Conservation (phyloP, 2,329 filamentous ascomycete species). For the Botrytis fabae region DNA sequence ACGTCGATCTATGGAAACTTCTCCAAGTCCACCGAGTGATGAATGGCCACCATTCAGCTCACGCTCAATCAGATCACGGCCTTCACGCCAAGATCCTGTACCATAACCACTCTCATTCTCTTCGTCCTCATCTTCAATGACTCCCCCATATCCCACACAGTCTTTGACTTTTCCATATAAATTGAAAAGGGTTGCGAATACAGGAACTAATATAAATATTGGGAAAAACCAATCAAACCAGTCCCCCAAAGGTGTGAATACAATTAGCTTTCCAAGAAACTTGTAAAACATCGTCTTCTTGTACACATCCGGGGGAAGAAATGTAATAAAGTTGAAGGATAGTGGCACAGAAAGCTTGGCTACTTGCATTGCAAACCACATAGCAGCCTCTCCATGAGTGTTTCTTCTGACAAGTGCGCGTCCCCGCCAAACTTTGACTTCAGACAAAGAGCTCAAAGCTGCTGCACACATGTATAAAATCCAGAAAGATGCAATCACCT, state of each 20-base stretch:
- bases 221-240: conserved; percentile 91
- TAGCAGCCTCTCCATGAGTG: conserved; percentile 89
- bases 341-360: conserved; percentile 90
- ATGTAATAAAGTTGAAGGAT: conserved; percentile 94
- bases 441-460: conserved; percentile 81
- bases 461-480: conserved; percentile 95
- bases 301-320: conserved; percentile 73
- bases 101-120: conserved; percentile 67
- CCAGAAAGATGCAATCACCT: conserved; percentile 82
- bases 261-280: conserved; percentile 81
- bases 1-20: conserved; percentile 26
- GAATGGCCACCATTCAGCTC: conserved; percentile 72
- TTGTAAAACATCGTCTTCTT: conserved; percentile 79
- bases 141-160: conserved; percentile 70
- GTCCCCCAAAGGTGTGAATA: conserved; percentile 76
- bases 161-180: conserved; percentile 81
- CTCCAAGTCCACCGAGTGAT: conserved; percentile 49
- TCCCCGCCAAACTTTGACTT: conserved; percentile 97
- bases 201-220: conserved; percentile 80
- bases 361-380: conserved; percentile 93
- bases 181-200: conserved; percentile 83
- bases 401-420: conserved; percentile 86
- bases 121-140: conserved; percentile 73
- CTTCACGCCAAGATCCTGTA: conserved; percentile 86
- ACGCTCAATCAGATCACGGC: conserved; percentile 83